phyloP scores from a whole-genome alignment of 1,139 yeast species.

The Candida sp. region DNA sequence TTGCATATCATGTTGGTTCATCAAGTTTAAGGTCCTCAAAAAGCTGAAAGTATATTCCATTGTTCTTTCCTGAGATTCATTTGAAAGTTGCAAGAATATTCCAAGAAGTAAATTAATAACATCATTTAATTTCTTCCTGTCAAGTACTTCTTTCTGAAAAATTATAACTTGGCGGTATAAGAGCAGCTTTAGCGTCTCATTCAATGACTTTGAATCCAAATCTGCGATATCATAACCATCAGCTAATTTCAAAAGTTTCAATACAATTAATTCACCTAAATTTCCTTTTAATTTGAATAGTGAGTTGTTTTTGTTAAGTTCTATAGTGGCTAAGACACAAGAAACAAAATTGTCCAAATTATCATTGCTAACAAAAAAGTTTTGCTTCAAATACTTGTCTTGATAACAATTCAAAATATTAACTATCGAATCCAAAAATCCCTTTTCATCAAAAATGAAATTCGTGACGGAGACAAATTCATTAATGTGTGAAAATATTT shows the following conservation, averaged over 20 bases:
- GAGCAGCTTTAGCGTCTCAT: slow-evolving; percentile 24
- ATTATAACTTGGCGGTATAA: slow-evolving; percentile 45
- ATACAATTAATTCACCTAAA: slow-evolving; percentile 27
- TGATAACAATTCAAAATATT: slow-evolving; percentile 21
- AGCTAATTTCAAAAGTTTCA: slow-evolving; percentile 21
- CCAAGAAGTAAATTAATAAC: slow-evolving; percentile 32
- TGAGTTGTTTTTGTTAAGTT: slow-evolving; percentile 16
- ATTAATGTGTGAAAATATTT: slow-evolving; percentile 32
- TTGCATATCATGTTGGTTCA: slow-evolving; percentile 25
- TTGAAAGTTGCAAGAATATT: slow-evolving; percentile 17
- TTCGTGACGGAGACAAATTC: slow-evolving; percentile 31
- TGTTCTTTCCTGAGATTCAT: slow-evolving; percentile 12
- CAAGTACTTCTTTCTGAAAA: slow-evolving; percentile 29
- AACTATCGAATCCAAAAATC: slow-evolving; percentile 24
- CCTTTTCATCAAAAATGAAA: slow-evolving; percentile 34
- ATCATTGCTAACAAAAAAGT: slow-evolving; percentile 20
- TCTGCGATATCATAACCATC: slow-evolving; percentile 7
- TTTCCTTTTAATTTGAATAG: slow-evolving; percentile 17
- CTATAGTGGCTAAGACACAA: slow-evolving; percentile 31
- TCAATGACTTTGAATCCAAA: slow-evolving; percentile 10
- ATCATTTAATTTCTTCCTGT: slow-evolving; percentile 25
- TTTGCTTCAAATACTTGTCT: slow-evolving; percentile 19
- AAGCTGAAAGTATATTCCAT: slow-evolving; percentile 33
- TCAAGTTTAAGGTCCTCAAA: slow-evolving; percentile 32
- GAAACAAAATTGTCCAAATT: slow-evolving; percentile 25